phyloP scores from a whole-genome alignment of 2,329 filamentous ascomycete species.

The Botrytis deweyae region DNA sequence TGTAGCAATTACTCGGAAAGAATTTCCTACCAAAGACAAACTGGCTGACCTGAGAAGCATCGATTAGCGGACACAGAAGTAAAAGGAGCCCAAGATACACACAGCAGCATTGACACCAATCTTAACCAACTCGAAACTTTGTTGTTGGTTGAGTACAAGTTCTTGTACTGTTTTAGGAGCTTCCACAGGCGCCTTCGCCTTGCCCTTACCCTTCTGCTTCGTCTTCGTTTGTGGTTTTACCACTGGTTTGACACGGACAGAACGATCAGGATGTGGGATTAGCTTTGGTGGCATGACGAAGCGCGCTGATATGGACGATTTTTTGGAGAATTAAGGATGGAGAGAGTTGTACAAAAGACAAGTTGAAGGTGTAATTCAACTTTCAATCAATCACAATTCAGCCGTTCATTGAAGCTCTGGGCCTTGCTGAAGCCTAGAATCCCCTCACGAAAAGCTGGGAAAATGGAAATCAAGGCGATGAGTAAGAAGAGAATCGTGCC shows the following conservation, averaged over 20 bases:
- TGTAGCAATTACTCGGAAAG: slow-evolving; percentile 8
- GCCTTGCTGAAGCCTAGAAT: not conserved
- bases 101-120: slow-evolving; percentile 27
- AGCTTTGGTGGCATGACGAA: slow-evolving; percentile 2
- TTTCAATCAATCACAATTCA: not conserved
- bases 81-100: not conserved
- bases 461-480: not conserved
- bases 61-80: not conserved
- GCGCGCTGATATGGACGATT: too few species aligned
- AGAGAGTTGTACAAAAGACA: not conserved
- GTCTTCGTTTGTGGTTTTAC: not conserved
- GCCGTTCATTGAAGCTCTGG: not conserved
- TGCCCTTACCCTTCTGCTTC: not conserved
- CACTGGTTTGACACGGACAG: not conserved
- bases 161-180: not conserved
- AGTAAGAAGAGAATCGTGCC: not conserved
- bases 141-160: slow-evolving; percentile 19
- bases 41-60: slow-evolving; percentile 24
- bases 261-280: not conserved
- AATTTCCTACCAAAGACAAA: slow-evolving; percentile 19
- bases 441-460: not conserved
- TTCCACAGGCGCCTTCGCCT: not conserved
- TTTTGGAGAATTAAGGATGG: not conserved
- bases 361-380: not conserved
- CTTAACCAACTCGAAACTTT: slow-evolving; percentile 27